A percentile compares a stretch with the other conserved stretches of the same genome.
Evolutionary conservation across 208 protist species (phyloP).

Genomic region (Plasmodiophora brassicae): DNA sequence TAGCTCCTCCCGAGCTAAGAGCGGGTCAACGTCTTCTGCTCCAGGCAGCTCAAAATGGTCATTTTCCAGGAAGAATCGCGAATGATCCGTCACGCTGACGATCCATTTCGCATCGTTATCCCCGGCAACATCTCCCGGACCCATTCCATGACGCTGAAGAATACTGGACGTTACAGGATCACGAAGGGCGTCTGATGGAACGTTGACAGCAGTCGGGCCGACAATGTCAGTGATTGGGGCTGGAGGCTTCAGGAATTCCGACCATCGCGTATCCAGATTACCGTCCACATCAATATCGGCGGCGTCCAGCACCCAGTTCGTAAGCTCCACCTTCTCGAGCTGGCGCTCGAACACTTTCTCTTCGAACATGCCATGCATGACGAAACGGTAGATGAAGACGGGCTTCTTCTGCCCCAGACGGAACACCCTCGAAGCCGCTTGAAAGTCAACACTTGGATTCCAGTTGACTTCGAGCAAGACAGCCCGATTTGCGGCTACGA

Average conservation of each 20-base stretch:
- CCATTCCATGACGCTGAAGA: neutral
- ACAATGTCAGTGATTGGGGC: neutral
- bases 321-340: slow-evolving; percentile 29
- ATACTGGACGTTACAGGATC: neutral
- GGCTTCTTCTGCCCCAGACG: slow-evolving; percentile 43
- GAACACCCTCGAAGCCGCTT: slow-evolving; percentile 40
- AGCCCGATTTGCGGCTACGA: slow-evolving; percentile 32
- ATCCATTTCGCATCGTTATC: neutral
- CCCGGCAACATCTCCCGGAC: neutral
- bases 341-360: slow-evolving; percentile 41
- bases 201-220: neutral
- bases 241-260: neutral
- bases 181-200: neutral
- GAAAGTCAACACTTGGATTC: slow-evolving; percentile 38
- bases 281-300: neutral
- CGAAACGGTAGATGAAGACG: slow-evolving; percentile 47
- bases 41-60: neutral
- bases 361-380: slow-evolving; percentile 46
- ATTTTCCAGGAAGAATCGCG: neutral
- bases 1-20: neutral
- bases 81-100: neutral
- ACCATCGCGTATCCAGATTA: neutral
- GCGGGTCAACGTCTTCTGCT: neutral
- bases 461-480: slow-evolving; percentile 39
- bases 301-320: slow-evolving; percentile 12